Evolutionary conservation across 2,329 filamentous ascomycete species (phyloP).

Genomic region (Neopestalotiopsis sp.): DNA sequence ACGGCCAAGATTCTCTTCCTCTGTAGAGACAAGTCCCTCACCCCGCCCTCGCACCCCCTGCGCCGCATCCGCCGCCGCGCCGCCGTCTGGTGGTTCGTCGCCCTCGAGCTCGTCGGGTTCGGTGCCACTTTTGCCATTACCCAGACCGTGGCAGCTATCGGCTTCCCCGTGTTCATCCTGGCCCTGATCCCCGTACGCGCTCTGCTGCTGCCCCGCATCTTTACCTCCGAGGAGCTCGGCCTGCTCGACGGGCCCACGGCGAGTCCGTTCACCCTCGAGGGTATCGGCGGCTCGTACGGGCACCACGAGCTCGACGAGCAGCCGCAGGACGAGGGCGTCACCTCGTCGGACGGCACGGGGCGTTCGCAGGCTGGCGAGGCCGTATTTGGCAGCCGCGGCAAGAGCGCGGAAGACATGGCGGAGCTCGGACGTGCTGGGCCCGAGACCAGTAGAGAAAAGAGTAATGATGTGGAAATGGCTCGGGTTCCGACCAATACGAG

Average conservation of each 20-base stretch:
- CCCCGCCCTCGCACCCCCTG: slow-evolving; percentile 63
- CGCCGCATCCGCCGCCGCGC: slow-evolving; percentile 62
- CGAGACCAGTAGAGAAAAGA: slow-evolving; percentile 21
- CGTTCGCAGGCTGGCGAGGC: slow-evolving; percentile 6
- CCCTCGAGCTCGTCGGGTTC: slow-evolving; percentile 71
- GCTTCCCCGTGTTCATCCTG: slow-evolving; percentile 78
- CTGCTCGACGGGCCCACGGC: slow-evolving; percentile 76
- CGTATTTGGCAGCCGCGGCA: slow-evolving; percentile 22
- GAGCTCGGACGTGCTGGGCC: slow-evolving; percentile 38
- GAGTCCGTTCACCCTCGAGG: slow-evolving; percentile 77
- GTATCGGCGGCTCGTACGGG: slow-evolving; percentile 68
- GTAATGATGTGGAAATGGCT: slow-evolving; percentile 31
- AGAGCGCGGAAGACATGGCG: slow-evolving; percentile 40
- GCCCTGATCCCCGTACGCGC: slow-evolving; percentile 70
- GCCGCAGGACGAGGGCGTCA: slow-evolving; percentile 15
- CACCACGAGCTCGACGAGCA: slow-evolving; percentile 27
- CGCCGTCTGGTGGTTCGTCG: slow-evolving; percentile 75
- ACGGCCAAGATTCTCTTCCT: slow-evolving; percentile 77
- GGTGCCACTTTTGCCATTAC: slow-evolving; percentile 83
- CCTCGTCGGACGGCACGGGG: slow-evolving; percentile 1
- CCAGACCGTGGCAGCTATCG: slow-evolving; percentile 81
- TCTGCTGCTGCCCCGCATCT: slow-evolving; percentile 65
- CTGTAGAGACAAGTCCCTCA: slow-evolving; percentile 66
- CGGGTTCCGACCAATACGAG: slow-evolving; percentile 19
- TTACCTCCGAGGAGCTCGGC: slow-evolving; percentile 63